Evolutionary conservation across 2,329 filamentous ascomycete genomes (phyloP).

Genomic region (Ophiostoma sp.): DNA sequence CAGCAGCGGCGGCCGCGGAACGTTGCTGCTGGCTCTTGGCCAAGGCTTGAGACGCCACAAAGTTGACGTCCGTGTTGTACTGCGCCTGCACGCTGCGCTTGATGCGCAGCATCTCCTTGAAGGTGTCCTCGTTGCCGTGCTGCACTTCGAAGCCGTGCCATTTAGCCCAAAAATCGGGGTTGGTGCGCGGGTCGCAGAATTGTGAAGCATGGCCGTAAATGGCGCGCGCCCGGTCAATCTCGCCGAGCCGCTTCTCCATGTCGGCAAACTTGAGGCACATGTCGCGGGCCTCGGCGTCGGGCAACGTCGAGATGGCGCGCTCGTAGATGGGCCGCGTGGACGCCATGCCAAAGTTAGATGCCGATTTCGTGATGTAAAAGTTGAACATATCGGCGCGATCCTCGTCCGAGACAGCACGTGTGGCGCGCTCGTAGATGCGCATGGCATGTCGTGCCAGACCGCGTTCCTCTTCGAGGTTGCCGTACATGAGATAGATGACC

Average conservation of each 20-base stretch:
- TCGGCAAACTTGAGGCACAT: constrained; percentile 98
- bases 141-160: constrained; percentile 98
- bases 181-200: constrained; percentile 93
- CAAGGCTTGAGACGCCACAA: constrained; percentile 93
- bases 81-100: constrained; percentile 96
- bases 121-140: constrained; percentile 98
- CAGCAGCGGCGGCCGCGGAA: constrained; percentile 33
- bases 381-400: constrained; percentile 98
- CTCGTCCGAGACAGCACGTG: constrained; percentile 89
- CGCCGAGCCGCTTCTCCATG: constrained; percentile 56
- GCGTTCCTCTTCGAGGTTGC: constrained; percentile 91
- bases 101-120: constrained; percentile 98
- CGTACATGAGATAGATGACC: constrained; percentile 96
- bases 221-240: constrained; percentile 84
- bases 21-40: constrained; percentile 70
- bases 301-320: constrained; percentile 87
- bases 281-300: constrained; percentile 87
- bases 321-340: constrained; percentile 96
- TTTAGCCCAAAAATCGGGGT: constrained; percentile 87
- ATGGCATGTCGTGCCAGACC: constrained; percentile 94
- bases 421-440: constrained; percentile 98
- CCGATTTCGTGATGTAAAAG: constrained; percentile 89
- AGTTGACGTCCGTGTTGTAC: constrained; percentile 98
- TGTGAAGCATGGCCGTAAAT: constrained; percentile 97
- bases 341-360: constrained; percentile 94